Evolutionary conservation across 768 basidiomycete species (phyloP).

Genomic region (Pisolithus albus): DNA sequence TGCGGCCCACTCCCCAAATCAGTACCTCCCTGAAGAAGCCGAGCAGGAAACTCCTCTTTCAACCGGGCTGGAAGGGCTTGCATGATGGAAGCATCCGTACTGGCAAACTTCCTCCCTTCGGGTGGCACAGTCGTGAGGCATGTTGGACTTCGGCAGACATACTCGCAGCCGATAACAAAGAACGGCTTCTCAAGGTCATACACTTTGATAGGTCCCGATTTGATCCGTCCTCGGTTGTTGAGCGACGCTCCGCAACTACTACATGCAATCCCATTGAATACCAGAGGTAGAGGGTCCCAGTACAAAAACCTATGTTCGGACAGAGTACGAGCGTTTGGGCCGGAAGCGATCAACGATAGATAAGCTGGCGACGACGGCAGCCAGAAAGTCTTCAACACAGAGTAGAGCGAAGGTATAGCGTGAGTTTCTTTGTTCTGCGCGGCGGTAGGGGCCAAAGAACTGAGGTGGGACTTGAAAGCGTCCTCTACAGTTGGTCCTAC

Average conservation of each 20-base stretch:
- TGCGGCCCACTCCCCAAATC: conserved; percentile 53
- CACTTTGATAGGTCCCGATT: conserved; percentile 66
- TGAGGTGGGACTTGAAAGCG: conserved; percentile 71
- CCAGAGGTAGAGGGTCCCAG: conserved; percentile 79
- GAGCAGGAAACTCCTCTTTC: conserved; percentile 69
- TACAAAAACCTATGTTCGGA: conserved; percentile 77
- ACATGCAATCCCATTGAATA: conserved; percentile 77
- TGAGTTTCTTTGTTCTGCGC: conserved; percentile 38
- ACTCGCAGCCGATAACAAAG: conserved; percentile 82
- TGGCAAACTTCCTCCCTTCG: conserved; percentile 62
- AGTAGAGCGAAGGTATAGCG: conserved; percentile 64
- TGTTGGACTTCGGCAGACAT: conserved; percentile 49
- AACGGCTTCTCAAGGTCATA: conserved; percentile 77
- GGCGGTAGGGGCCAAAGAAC: conserved; percentile 49
- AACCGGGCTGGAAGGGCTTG: conserved; percentile 61
- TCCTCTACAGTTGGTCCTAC: conserved; percentile 65
- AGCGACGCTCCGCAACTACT: conserved; percentile 57
- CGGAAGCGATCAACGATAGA: conserved; percentile 67
- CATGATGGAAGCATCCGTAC: conserved; percentile 66
- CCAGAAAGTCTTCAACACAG: conserved; percentile 79
- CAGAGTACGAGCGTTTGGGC: conserved; percentile 58
- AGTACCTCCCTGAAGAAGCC: conserved; percentile 47
- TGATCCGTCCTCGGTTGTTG: conserved; percentile 63
- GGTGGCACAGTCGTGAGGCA: conserved; percentile 39
- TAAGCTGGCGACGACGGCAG: conserved; percentile 72